A percentile compares a stretch with the other conserved stretches of the same genome.
Evolutionary conservation across 164 flowering plant species (phyloP).

Genomic region (Magnolia kwangsiensis): DNA sequence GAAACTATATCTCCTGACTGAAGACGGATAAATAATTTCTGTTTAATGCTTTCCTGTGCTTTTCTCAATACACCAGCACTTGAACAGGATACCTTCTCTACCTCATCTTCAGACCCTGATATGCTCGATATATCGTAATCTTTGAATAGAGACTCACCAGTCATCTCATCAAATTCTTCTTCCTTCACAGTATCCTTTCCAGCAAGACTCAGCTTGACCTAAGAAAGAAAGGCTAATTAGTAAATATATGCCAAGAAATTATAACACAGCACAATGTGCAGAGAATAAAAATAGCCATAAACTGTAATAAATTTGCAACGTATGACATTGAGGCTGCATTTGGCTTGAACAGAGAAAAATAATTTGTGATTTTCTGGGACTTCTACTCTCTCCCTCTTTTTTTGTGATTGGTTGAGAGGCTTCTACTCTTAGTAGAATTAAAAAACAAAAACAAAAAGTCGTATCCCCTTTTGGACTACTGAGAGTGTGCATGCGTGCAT

Average conservation of each 20-base stretch:
- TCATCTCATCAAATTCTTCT: conserved; percentile 81
- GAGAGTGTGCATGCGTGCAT: too few species aligned
- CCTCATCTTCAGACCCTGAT: conserved; percentile 96
- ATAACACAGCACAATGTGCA: too few species aligned
- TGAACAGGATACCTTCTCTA: conserved; percentile 30
- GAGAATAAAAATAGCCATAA: too few species aligned
- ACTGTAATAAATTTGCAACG: too few species aligned
- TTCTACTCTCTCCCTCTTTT: too few species aligned
- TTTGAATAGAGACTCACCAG: conserved; percentile 50
- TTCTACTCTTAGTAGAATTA: too few species aligned
- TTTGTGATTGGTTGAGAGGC: too few species aligned
- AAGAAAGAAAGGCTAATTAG: conserved; percentile 1
- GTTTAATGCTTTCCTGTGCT: conserved; percentile 25
- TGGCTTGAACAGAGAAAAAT: too few species aligned
- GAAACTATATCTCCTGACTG: conserved; percentile 65
- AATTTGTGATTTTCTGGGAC: too few species aligned
- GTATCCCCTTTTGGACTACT: too few species aligned
- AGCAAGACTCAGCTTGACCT: conserved; percentile 85
- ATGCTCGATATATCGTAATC: conserved; percentile 88
- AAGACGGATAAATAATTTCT: conserved; percentile 53
- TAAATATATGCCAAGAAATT: background rate
- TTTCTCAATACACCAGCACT: conserved; percentile 21
- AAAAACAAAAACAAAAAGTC: too few species aligned
- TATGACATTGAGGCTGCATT: too few species aligned
- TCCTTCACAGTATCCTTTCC: conserved; percentile 73